These are phyloP conservation scores for Viola odorata DNA, from an alignment of 345 rosid species.

Conservation along the genomic window DNA sequence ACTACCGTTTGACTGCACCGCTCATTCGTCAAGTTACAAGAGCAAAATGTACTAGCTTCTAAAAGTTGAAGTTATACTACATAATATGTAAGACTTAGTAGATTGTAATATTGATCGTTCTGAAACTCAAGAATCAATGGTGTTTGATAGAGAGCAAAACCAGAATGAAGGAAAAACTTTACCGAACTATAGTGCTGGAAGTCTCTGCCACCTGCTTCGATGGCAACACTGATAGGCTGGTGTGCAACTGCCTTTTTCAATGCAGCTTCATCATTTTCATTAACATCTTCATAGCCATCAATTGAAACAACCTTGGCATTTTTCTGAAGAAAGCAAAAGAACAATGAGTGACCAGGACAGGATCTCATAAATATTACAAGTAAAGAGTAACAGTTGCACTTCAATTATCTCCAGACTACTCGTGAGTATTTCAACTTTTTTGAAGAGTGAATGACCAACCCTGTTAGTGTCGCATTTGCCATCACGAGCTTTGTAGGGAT, in stretches of 20 bases:
- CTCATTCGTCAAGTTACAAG: too few species aligned
- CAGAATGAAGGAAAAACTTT: slow-evolving; percentile 11
- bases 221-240: slow-evolving; percentile 79
- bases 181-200: slow-evolving; percentile 83
- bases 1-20: too few species aligned
- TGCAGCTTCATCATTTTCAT: slow-evolving; percentile 48
- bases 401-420: too few species aligned
- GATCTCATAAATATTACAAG: too few species aligned
- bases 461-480: slow-evolving; percentile 56
- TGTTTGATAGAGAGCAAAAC: background rate
- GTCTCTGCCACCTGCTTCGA: slow-evolving; percentile 77
- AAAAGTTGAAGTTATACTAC: too few species aligned
- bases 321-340: slow-evolving; percentile 41
- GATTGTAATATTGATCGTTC: too few species aligned
- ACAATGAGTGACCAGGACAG: background rate
- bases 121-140: too few species aligned
- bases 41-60: too few species aligned
- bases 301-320: slow-evolving; percentile 75
- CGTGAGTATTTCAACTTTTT: background rate
- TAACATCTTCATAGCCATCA: slow-evolving; percentile 73
- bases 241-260: slow-evolving; percentile 71
- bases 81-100: too few species aligned
- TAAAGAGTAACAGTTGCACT: too few species aligned
- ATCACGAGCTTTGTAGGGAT: slow-evolving; percentile 65
- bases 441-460: slow-evolving; percentile 27